Evolutionary conservation across 257 asterid genomes (phyloP).

Genomic region (Ilex asprella): DNA sequence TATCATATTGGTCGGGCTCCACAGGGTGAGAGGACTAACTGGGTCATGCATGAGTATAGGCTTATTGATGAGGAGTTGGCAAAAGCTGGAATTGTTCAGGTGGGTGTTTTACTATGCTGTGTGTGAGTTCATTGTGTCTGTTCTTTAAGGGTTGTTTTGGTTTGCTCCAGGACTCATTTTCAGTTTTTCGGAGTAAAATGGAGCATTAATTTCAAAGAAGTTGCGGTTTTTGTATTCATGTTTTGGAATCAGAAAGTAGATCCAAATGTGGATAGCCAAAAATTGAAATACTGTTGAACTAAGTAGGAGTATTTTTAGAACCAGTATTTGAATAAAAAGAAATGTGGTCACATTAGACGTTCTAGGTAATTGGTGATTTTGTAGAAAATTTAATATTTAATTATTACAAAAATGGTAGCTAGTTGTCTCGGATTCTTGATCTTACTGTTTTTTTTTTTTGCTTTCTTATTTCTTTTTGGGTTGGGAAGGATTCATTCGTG

Average conservation of each 20-base stretch:
- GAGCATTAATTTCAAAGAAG: too few relatives aligned
- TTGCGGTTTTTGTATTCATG: neutral
- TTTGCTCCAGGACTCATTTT: neutral
- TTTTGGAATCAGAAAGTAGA: too few relatives aligned
- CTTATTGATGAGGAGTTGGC: slow-evolving; percentile 62
- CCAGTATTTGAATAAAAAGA: neutral
- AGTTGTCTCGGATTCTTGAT: neutral
- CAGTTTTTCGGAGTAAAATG: too few relatives aligned
- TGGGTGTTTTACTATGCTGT: slow-evolving; percentile 8
- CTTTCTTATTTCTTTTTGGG: too few relatives aligned
- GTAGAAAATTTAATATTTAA: too few relatives aligned
- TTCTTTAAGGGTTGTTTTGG: neutral
- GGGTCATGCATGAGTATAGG: slow-evolving; percentile 98
- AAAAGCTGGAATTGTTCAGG: slow-evolving; percentile 77
- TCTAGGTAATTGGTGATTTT: neutral
- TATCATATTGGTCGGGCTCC: slow-evolving; percentile 94
- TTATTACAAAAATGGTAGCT: neutral
- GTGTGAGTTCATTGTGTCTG: too few relatives aligned
- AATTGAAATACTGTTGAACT: neutral
- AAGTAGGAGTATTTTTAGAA: neutral
- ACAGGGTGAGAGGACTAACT: slow-evolving; percentile 74
- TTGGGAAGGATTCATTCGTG: slow-evolving; percentile 68
- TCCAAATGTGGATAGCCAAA: too few relatives aligned
- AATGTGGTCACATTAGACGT: too few relatives aligned
- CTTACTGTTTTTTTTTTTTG: slow-evolving; percentile 13